These are phyloP conservation scores for Candida broadrunensis DNA, from an alignment of 805 yeast genomes.

Conservation along the genomic window DNA sequence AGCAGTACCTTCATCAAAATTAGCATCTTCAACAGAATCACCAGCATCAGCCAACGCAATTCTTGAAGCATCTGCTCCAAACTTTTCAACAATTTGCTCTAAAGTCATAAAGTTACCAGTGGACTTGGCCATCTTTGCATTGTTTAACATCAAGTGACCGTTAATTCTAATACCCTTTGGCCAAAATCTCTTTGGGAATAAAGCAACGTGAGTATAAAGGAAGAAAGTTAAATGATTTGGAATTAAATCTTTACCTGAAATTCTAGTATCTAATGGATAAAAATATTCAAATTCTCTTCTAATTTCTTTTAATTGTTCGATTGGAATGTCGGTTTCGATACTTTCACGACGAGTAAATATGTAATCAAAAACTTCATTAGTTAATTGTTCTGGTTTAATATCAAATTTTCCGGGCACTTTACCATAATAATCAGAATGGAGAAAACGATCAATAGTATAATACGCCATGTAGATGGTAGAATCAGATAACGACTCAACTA, in stretches of 20 bases:
- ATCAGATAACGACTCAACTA: conserved; percentile 93
- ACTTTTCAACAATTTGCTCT: conserved; percentile 78
- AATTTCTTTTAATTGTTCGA: conserved; percentile 62
- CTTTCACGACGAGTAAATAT: conserved; percentile 72
- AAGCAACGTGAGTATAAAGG: conserved; percentile 87
- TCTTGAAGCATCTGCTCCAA: conserved; percentile 97
- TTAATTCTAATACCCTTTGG: conserved; percentile 92
- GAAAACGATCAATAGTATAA: conserved; percentile 83
- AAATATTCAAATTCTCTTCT: conserved; percentile 96
- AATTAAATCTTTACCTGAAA: conserved; percentile 95
- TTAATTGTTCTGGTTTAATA: conserved; percentile 79
- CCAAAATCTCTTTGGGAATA: conserved; percentile 90
- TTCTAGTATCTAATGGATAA: conserved; percentile 88
- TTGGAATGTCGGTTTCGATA: conserved; percentile 57
- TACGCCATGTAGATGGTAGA: conserved; percentile 94
- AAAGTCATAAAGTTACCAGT: conserved; percentile 96
- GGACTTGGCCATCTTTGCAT: conserved; percentile 96
- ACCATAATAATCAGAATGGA: conserved; percentile 88
- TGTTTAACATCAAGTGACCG: conserved; percentile 93
- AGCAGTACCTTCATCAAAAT: conserved; percentile 94
- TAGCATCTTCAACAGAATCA: conserved; percentile 95
- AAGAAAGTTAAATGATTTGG: conserved; percentile 97
- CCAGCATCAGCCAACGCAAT: conserved; percentile 99
- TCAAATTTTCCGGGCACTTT: conserved; percentile 65
- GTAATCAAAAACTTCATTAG: conserved; percentile 91